A percentile compares a stretch with the other conserved stretches of the same genome.
These are phyloP conservation scores for Hanseniaspora nectarophila DNA, from an alignment of 805 yeast genomes.

Conservation along the genomic window DNA sequence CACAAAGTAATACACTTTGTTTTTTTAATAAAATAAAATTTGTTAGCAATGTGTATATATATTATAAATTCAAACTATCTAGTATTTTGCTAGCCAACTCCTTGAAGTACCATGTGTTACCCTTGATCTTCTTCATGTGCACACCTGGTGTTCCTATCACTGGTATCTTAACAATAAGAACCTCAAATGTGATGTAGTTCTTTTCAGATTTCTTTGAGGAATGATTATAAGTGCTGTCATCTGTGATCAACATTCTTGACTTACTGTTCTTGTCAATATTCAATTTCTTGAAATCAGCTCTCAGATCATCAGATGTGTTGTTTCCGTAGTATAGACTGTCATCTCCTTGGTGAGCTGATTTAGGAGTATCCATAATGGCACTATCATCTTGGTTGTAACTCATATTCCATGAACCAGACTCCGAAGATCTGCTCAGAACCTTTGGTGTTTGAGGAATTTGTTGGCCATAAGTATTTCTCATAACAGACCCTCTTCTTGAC, in stretches of 20 bases:
- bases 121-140: slow-evolving; percentile 83
- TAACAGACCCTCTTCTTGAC: slow-evolving; percentile 22
- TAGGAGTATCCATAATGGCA: slow-evolving; percentile 49
- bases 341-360: slow-evolving; percentile 20
- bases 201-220: slow-evolving; percentile 34
- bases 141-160: slow-evolving; percentile 83
- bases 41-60: neutral
- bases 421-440: slow-evolving; percentile 27
- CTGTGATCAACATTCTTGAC: slow-evolving; percentile 20
- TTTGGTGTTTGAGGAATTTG: slow-evolving; percentile 46
- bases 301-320: slow-evolving; percentile 7
- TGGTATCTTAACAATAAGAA: slow-evolving; percentile 84
- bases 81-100: slow-evolving; percentile 77
- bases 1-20: neutral
- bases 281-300: slow-evolving; percentile 1
- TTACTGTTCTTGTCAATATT: slow-evolving; percentile 10
- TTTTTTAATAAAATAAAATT: neutral
- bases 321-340: slow-evolving; percentile 13
- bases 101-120: slow-evolving; percentile 92
- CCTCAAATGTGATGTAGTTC: slow-evolving; percentile 63
- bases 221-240: slow-evolving; percentile 14
- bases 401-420: slow-evolving; percentile 27
- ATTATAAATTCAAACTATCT: slow-evolving; percentile 51
- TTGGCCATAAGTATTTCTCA: slow-evolving; percentile 25
- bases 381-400: slow-evolving; percentile 34